Base-by-base conservation (phyloP, 2,329 filamentous ascomycete genomes). In the Aspergillus persii region DNA sequence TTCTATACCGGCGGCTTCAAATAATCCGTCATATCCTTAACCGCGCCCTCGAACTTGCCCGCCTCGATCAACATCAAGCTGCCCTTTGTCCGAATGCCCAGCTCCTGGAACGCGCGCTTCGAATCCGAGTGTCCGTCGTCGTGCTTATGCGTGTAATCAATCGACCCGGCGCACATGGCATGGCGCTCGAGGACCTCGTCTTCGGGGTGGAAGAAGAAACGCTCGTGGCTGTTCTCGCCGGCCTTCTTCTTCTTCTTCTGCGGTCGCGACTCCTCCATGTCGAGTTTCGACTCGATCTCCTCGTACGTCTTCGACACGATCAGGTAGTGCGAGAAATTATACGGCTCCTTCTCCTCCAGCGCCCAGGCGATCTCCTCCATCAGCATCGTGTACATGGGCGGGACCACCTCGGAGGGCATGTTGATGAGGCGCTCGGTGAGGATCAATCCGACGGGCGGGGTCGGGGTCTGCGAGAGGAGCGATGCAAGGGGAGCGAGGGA, bases 351-450 rank as follows among this genome's bases (percentile, higher is more conserved):
- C 72, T 96, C 92, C 73, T 96, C 88, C 3, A 96, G 80, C 1
- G 95, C 95, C 72, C 89, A 93, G 69, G 89, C 83, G 53, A 99
- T 88, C 82, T 99, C 95, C 71, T 98, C 92, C 52, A 91, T 81
- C 53, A 99, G 85, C 92, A 97, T 96, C 53, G 84, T 87, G 83
- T 97, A 98, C 86, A 98, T 90, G 3, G 95, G 94, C 31, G 95
- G 94, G 12, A 92, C 87, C 63, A 96, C 88, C 76, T 98, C 91
- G 15, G 91, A 83, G n/a, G 95, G 95, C 82, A 97, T 93, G 80
- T 99, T 99, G 81, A 99, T 92, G 69, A 98, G 82, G 26, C 94
- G 87, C 76, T 99, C 95, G 2, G 92, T 91, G n/a, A 99, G 82
- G 30, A 99, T 84, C 15, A 99, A 80, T 3, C 92, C 95, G 58